These are phyloP conservation scores for Teunomyces funiuensis DNA, from an alignment of 805 yeast species.

Conservation along the genomic window DNA sequence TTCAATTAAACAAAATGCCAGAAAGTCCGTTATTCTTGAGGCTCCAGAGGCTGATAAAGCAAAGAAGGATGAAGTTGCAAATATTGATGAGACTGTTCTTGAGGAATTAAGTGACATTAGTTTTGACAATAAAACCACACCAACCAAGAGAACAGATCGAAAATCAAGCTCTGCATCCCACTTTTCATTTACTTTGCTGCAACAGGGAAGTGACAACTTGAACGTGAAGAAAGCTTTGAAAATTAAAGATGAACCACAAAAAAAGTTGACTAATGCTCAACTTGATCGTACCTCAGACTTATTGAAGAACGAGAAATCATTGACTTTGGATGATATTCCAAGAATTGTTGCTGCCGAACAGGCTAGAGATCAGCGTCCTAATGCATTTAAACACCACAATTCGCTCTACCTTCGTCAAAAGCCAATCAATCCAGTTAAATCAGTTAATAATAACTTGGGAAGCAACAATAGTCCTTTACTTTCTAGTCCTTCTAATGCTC, in stretches of 20 bases:
- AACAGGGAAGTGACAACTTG: constrained; percentile 28
- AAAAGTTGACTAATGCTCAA: constrained; percentile 30
- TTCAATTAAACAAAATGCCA: constrained; percentile 57
- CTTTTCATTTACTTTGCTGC: constrained; percentile 26
- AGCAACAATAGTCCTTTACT: constrained; percentile 7
- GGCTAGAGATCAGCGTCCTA: constrained; percentile 89
- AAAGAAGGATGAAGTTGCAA: constrained; percentile 20
- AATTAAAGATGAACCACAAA: constrained; percentile 40
- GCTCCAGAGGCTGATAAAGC: constrained; percentile 55
- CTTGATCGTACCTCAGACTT: constrained; percentile 68
- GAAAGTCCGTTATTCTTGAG: constrained; percentile 65
- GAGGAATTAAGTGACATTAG: constrained; percentile 15
- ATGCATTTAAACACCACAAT: constrained; percentile 83
- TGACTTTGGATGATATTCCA: constrained; percentile 94
- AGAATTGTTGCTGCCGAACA: constrained; percentile 96
- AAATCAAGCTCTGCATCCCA: constrained; percentile 27
- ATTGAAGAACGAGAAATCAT: constrained; percentile 75
- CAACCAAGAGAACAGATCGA: constrained; percentile 6
- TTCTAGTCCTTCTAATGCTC: constrained; percentile 11
- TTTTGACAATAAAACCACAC: constrained; percentile 4
- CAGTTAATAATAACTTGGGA: constrained; percentile 12
- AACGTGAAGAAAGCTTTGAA: constrained; percentile 25
- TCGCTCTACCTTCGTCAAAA: constrained; percentile 37
- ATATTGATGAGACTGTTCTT: constrained; percentile 15
- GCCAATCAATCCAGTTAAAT: constrained; percentile 25